Percentiles rank a stretch among this genome's conserved stretches.
Conservation (phyloP, 768 basidiomycete genomes). For the Pleurotus citrinopileatus region DNA sequence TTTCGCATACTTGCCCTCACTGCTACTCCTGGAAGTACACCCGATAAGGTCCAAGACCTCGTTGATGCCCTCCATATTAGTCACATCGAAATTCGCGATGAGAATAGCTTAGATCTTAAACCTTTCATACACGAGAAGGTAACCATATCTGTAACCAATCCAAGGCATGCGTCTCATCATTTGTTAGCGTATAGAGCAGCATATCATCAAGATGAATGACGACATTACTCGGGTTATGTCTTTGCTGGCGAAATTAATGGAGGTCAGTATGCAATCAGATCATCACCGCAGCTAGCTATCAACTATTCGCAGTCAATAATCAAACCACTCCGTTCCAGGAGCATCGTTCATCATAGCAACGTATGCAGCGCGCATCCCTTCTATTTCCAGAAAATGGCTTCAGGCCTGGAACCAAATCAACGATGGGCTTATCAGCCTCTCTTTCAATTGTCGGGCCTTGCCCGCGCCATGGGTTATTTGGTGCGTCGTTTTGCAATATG, state of each 20-base stretch:
- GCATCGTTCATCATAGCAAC: slow-evolving; percentile 35
- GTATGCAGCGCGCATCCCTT: slow-evolving; percentile 6
- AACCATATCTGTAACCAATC: not conserved
- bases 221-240: slow-evolving; percentile 66
- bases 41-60: slow-evolving; percentile 84
- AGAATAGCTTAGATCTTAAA: slow-evolving; percentile 82
- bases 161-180: slow-evolving; percentile 5
- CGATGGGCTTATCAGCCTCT: slow-evolving; percentile 52
- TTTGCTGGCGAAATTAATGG: slow-evolving; percentile 69
- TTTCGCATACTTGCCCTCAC: slow-evolving; percentile 92
- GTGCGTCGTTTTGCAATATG: slow-evolving; percentile 33
- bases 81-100: slow-evolving; percentile 91
- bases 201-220: slow-evolving; percentile 71
- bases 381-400: slow-evolving; percentile 48
- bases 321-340: slow-evolving; percentile 31
- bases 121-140: slow-evolving; percentile 90
- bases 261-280: slow-evolving; percentile 41
- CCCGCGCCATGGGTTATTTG: slow-evolving; percentile 85
- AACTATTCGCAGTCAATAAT: slow-evolving; percentile 25
- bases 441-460: slow-evolving; percentile 52
- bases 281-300: not conserved
- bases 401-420: slow-evolving; percentile 33
- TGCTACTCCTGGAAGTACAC: slow-evolving; percentile 87
- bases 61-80: slow-evolving; percentile 95
- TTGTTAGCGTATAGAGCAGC: slow-evolving; percentile 67